phyloP scores from a whole-genome alignment of 2,329 filamentous ascomycete genomes.

The Calonectria naviculata region DNA sequence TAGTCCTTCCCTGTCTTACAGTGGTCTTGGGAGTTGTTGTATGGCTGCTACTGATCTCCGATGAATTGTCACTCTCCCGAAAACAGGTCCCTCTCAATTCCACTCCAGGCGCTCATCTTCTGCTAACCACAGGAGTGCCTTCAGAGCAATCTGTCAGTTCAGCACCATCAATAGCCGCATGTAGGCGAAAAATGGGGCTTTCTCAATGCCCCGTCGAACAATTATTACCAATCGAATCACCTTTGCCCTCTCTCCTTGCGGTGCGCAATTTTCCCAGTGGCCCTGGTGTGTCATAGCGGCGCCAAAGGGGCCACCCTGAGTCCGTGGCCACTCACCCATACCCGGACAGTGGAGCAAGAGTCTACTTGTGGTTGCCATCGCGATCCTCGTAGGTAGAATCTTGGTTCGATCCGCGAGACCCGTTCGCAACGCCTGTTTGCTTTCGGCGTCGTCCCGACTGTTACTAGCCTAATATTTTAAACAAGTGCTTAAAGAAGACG shows the following conservation, averaged over 20 bases:
- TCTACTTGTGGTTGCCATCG: constrained; percentile 2
- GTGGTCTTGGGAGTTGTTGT: not conserved
- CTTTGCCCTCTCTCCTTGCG: constrained; percentile 25
- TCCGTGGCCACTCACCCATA: constrained; percentile 2
- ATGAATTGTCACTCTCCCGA: not conserved
- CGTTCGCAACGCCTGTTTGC: not conserved
- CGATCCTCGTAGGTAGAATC: not conserved
- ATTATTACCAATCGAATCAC: constrained; percentile 34
- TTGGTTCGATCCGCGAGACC: constrained; percentile 9
- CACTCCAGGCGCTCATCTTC: not conserved
- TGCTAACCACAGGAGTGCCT: not conserved
- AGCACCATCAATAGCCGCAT: constrained; percentile 30
- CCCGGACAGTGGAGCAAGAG: constrained; percentile 12
- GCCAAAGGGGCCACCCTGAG: constrained; percentile 13
- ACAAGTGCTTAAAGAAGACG: not conserved
- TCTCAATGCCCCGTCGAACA: constrained; percentile 28
- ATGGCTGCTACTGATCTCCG: not conserved
- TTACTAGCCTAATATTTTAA: constrained; percentile 5
- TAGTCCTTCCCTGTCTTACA: not conserved
- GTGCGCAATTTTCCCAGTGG: constrained; percentile 25
- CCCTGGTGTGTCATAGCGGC: constrained; percentile 30
- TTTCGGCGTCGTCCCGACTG: not conserved
- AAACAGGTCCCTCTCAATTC: not conserved
- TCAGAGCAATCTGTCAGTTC: not conserved
- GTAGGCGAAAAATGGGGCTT: constrained; percentile 27